A percentile compares a stretch with the other conserved stretches of the same genome.
These are phyloP conservation scores for Blastobotrys petasosporus DNA, from an alignment of 1,139 yeast genomes.

Conservation along the genomic window DNA sequence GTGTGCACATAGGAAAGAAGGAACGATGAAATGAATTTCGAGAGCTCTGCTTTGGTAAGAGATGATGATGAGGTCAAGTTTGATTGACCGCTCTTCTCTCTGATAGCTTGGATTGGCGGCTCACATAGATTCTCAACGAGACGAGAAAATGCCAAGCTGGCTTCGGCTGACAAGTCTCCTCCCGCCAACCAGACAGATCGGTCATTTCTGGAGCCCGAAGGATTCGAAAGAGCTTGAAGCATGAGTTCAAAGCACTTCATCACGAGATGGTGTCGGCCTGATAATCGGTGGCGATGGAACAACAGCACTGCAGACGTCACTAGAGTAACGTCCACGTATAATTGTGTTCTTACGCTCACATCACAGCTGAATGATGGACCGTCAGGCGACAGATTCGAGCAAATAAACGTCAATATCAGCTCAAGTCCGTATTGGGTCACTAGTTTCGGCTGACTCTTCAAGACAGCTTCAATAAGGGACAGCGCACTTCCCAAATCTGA, in stretches of 20 bases:
- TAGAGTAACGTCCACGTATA: slow-evolving; percentile 17
- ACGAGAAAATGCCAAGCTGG: slow-evolving; percentile 44
- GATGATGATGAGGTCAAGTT: slow-evolving; percentile 53
- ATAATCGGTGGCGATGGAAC: slow-evolving; percentile 62
- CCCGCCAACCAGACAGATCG: slow-evolving; percentile 12
- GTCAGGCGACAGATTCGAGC: slow-evolving; percentile 26
- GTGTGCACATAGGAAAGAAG: slow-evolving; percentile 44
- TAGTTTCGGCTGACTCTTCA: slow-evolving; percentile 51
- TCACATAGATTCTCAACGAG: slow-evolving; percentile 67
- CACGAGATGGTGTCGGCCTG: slow-evolving; percentile 67
- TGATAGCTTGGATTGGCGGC: slow-evolving; percentile 42
- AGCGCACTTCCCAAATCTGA: slow-evolving; percentile 7
- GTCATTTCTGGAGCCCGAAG: slow-evolving; percentile 9
- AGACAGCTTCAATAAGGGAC: slow-evolving; percentile 34
- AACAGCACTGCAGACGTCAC: slow-evolving; percentile 41
- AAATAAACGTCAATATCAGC: slow-evolving; percentile 38
- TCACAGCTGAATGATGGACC: slow-evolving; percentile 15
- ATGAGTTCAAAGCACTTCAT: slow-evolving; percentile 44
- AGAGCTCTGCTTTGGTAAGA: slow-evolving; percentile 49
- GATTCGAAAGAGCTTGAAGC: slow-evolving; percentile 28
- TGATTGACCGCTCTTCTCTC: slow-evolving; percentile 24
- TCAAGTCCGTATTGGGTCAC: slow-evolving; percentile 69
- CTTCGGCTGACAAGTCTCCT: not conserved
- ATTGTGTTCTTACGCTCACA: slow-evolving; percentile 1
- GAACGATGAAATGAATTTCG: slow-evolving; percentile 60